Evolutionary conservation across 2,329 filamentous ascomycete genomes (phyloP), one percentile per base, ranked within the genome.

Genomic region (Penicillium aurantiogriseum): DNA sequence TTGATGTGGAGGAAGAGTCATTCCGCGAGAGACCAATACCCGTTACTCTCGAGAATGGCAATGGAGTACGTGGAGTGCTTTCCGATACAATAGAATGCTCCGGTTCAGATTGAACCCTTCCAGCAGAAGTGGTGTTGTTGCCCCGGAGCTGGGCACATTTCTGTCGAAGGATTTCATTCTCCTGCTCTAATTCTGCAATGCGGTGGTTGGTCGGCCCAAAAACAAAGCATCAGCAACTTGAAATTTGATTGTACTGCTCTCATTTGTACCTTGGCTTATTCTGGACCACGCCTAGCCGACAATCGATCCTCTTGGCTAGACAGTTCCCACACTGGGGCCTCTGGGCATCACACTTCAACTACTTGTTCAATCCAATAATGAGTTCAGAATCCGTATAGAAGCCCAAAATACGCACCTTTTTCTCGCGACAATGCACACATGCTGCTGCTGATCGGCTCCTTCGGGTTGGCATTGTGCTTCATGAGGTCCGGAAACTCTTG

Each of bases 271-370:
- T 67, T 21, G 66, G 64, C 40, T 66, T 64, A 49, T 72, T 66
- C 27, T 67, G 65, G 47, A 74, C 67, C 11, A 73, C 71, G 42
- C 76, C 73, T 56, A 79, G 79, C 36, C 72, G 68, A 54, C 80
- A 81, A 17, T 75, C 74, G 49, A 77, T 74, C 7, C 73, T 76
- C 59, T 81, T 79, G 1, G 72, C 74, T 55, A 72, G 71, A 64
- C 80, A 82, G 62, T 79, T 81, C 33, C 73, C 72, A 58, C 80
- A 82, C 31, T 65, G 67, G 3, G 79, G 80, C 50, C 72, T 69
- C 46, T 77, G 77, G 23, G 74, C 74, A 56, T 79, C 80, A 64
- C 80, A 83, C 62, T 80, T 81, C 68, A 83, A 77, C 80, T 83
- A 58, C 21, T 49, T 43, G 5, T 53, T 31, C 7, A 27, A 35